phyloP scores from a whole-genome alignment of 2,329 filamentous ascomycete species.

The Epichloe uncinata region DNA sequence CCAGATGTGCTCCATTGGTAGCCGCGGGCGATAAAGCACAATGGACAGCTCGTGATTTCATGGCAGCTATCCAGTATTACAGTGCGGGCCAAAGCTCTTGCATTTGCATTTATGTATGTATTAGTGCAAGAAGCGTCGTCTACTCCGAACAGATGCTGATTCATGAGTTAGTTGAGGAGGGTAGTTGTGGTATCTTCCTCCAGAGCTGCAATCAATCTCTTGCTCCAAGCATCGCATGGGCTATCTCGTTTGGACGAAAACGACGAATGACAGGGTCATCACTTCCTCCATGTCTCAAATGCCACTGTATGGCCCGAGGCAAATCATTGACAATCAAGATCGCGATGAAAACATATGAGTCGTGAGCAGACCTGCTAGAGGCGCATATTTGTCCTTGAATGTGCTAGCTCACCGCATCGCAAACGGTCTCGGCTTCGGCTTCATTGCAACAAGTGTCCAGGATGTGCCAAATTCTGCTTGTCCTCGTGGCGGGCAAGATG shows the following conservation, averaged over 20 bases:
- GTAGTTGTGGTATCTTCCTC: neutral
- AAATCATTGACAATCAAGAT: too few species aligned
- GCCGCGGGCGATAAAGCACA: neutral
- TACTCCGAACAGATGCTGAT: neutral
- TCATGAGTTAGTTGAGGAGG: neutral
- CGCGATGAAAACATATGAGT: too few species aligned
- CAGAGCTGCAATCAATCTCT: neutral
- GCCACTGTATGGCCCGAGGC: too few species aligned
- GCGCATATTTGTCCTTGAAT: neutral
- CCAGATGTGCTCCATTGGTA: constrained; percentile 2
- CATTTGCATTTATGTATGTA: neutral
- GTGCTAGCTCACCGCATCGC: constrained; percentile 5
- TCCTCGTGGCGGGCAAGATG: constrained; percentile 3
- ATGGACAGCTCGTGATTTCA: neutral
- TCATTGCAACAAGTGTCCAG: neutral
- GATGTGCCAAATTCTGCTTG: constrained; percentile 4
- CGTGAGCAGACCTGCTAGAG: too few species aligned
- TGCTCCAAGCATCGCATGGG: neutral
- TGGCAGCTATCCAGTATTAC: neutral
- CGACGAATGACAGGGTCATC: neutral
- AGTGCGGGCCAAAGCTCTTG: neutral
- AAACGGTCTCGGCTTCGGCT: constrained; percentile 1
- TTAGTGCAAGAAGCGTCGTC: neutral
- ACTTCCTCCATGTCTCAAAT: neutral
- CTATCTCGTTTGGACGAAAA: neutral